Conservation (phyloP, 495 filamentous ascomycete species). For the Astrocystis sublimbata region DNA sequence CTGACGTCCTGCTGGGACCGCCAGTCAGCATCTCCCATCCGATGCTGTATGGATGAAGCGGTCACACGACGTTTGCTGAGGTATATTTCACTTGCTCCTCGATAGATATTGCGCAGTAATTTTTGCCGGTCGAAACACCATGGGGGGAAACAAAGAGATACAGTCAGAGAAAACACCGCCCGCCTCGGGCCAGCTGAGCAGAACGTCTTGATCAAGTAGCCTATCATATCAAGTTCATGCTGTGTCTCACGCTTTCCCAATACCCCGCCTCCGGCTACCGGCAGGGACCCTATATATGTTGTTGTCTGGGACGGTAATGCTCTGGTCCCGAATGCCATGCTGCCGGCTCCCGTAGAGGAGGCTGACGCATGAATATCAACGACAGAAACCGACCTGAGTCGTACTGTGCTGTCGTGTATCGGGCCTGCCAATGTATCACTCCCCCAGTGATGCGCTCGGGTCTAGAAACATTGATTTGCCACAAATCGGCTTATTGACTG, state of each 20-base stretch:
- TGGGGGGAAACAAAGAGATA: background rate
- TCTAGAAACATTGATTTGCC: background rate
- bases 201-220: background rate
- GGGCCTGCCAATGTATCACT: background rate
- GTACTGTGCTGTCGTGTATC: constrained; percentile 6
- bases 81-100: background rate
- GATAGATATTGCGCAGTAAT: constrained; percentile 4
- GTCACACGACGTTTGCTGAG: constrained; percentile 4
- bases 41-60: constrained; percentile 1
- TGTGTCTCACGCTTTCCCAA: constrained; percentile 4
- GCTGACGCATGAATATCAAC: constrained; percentile 3
- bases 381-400: constrained; percentile 12
- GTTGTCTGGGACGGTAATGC: background rate
- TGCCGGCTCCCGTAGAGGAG: background rate
- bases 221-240: background rate
- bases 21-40: constrained; percentile 11
- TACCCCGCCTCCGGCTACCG: background rate
- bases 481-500: background rate
- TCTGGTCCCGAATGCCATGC: background rate
- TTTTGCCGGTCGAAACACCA: background rate
- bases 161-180: background rate
- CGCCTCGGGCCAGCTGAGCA: background rate
- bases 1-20: constrained; percentile 1
- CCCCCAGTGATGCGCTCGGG: background rate
- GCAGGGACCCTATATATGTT: constrained; percentile 2